These are phyloP conservation scores for Penicillium atrosanguineum DNA, from an alignment of 495 filamentous ascomycete species.

Conservation along the genomic window DNA sequence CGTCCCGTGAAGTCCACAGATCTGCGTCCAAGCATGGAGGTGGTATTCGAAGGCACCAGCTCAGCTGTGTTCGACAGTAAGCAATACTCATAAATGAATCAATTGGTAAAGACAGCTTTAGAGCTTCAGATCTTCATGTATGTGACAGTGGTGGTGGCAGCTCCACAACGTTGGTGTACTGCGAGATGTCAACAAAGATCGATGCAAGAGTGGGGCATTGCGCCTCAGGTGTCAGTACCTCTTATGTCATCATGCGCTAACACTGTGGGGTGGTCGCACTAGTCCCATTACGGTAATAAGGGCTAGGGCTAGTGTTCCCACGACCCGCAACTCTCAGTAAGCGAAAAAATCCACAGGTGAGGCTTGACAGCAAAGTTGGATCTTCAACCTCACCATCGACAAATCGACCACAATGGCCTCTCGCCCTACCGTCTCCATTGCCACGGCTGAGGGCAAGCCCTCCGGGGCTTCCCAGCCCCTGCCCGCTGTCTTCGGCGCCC, in stretches of 20 bases:
- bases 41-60: neutral
- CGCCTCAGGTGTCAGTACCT: neutral
- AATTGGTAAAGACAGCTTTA: neutral
- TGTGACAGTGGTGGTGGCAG: neutral
- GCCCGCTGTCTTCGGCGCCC: constrained; percentile 89
- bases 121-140: neutral
- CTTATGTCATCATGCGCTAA: neutral
- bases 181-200: neutral
- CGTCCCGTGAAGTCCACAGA: neutral
- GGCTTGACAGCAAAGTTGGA: constrained; percentile 32
- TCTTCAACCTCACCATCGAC: constrained; percentile 49
- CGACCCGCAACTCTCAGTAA: constrained; percentile 33
- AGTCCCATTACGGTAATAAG: constrained; percentile 25
- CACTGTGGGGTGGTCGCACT: neutral
- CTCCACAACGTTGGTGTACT: neutral
- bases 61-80: neutral
- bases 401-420: constrained; percentile 75
- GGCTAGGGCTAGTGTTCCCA: constrained; percentile 40
- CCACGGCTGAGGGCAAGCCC: constrained; percentile 87
- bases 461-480: constrained; percentile 83
- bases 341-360: constrained; percentile 48
- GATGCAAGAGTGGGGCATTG: neutral
- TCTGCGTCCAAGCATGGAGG: neutral
- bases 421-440: constrained; percentile 91
- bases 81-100: neutral